Percentiles rank a stretch among this genome's conserved stretches.
phyloP scores from a whole-genome alignment of 768 basidiomycete species.

The Xanthoconium purpureum region DNA sequence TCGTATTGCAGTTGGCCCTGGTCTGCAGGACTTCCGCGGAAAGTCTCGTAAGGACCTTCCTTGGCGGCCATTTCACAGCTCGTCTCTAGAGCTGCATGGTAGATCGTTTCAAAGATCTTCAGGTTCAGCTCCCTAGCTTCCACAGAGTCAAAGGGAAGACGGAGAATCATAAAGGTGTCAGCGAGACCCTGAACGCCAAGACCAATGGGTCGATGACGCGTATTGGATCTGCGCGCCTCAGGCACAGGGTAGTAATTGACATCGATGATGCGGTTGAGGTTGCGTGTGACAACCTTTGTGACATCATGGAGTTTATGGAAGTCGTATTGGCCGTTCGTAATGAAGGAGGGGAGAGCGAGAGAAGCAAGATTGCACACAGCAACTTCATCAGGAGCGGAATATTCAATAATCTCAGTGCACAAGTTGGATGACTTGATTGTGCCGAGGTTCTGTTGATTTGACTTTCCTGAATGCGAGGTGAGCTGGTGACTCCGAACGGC shows the following conservation, averaged over 20 bases:
- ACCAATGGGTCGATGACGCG: constrained; percentile 96
- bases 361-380: constrained; percentile 99
- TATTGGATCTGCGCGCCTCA: constrained; percentile 90
- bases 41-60: constrained; percentile 86
- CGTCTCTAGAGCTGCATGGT: constrained; percentile 90
- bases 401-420: constrained; percentile 99
- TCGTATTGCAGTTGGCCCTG: constrained; percentile 91
- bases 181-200: constrained; percentile 97
- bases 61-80: constrained; percentile 80
- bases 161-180: constrained; percentile 96
- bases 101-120: constrained; percentile 98
- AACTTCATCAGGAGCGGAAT: constrained; percentile 94
- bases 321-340: constrained; percentile 80
- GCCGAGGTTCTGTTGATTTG: constrained; percentile 97
- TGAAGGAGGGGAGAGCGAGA: constrained; percentile 89
- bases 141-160: constrained; percentile 90
- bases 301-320: constrained; percentile 96
- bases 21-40: constrained; percentile 85
- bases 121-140: constrained; percentile 86
- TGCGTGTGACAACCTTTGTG: constrained; percentile 86
- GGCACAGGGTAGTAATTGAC: constrained; percentile 93
- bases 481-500: background rate
- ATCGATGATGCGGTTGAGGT: constrained; percentile 93
- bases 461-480: constrained; percentile 63
- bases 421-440: constrained; percentile 99